Conservation (phyloP, 306 rosid species). For the Acacia acuminata region DNA sequence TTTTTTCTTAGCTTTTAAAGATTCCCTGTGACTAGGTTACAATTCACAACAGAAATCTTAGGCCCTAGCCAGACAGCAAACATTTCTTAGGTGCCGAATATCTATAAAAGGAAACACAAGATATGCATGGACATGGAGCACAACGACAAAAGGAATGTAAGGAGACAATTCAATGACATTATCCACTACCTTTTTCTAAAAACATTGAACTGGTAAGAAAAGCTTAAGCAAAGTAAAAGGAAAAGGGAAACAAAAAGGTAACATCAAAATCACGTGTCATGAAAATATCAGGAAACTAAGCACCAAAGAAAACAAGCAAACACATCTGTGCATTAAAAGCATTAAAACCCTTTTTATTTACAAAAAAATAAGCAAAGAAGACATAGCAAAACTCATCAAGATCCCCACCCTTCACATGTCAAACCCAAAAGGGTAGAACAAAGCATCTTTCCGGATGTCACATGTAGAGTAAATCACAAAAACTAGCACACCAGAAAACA, state of each 20-base stretch:
- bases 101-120: not conserved
- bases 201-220: no score
- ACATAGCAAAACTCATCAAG: not conserved
- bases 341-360: not conserved
- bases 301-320: not conserved
- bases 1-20: slow-evolving; percentile 11
- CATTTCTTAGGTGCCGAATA: slow-evolving; percentile 2
- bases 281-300: no score
- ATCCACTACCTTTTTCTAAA: not conserved
- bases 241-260: not conserved
- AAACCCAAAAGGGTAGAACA: not conserved
- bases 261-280: not conserved
- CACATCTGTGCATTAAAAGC: not conserved
- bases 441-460: not conserved
- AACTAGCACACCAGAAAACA: not conserved
- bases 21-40: slow-evolving; percentile 3
- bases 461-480: not conserved
- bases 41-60: slow-evolving; percentile 17
- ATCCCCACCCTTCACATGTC: not conserved
- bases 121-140: not conserved
- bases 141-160: not conserved
- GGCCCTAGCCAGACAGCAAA: slow-evolving; percentile 17
- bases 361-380: not conserved
- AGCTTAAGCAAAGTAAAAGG: no score
- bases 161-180: slow-evolving; percentile 2